These are phyloP conservation scores for Sclerotinia spermophila DNA, from an alignment of 2,329 filamentous ascomycete species.

Conservation along the genomic window DNA sequence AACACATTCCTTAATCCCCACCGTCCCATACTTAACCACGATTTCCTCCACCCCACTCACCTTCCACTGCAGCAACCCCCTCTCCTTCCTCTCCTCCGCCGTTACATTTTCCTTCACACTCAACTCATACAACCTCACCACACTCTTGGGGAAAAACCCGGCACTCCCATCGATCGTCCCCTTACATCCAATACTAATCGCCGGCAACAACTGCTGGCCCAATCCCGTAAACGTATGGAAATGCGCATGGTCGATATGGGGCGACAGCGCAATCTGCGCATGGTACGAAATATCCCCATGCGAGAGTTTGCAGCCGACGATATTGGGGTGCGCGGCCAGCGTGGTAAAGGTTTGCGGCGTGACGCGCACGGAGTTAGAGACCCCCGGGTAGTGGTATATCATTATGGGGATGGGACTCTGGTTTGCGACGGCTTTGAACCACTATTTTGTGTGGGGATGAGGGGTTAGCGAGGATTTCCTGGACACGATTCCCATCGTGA, in stretches of 20 bases:
- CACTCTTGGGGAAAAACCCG: constrained; percentile 59
- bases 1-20: constrained; percentile 64
- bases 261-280: constrained; percentile 56
- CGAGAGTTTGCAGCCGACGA: constrained; percentile 66
- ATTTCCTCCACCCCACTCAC: constrained; percentile 60
- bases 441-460: constrained; percentile 15
- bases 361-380: constrained; percentile 62
- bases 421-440: constrained; percentile 16
- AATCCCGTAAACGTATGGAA: constrained; percentile 63
- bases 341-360: constrained; percentile 53
- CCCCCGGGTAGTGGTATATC: constrained; percentile 54
- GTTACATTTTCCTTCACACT: constrained; percentile 38
- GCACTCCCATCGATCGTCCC: constrained; percentile 65
- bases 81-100: constrained; percentile 46
- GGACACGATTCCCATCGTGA: background rate
- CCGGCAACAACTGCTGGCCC: constrained; percentile 61
- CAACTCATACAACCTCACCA: constrained; percentile 55
- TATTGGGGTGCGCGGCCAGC: constrained; percentile 60
- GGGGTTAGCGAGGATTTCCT: constrained; percentile 33
- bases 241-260: constrained; percentile 53
- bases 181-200: constrained; percentile 58
- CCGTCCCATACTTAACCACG: constrained; percentile 55
- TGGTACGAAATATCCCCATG: constrained; percentile 65
- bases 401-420: constrained; percentile 18
- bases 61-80: constrained; percentile 55